These are phyloP conservation scores for Baorangia bicolor DNA, from an alignment of 768 basidiomycete species.

Conservation along the genomic window DNA sequence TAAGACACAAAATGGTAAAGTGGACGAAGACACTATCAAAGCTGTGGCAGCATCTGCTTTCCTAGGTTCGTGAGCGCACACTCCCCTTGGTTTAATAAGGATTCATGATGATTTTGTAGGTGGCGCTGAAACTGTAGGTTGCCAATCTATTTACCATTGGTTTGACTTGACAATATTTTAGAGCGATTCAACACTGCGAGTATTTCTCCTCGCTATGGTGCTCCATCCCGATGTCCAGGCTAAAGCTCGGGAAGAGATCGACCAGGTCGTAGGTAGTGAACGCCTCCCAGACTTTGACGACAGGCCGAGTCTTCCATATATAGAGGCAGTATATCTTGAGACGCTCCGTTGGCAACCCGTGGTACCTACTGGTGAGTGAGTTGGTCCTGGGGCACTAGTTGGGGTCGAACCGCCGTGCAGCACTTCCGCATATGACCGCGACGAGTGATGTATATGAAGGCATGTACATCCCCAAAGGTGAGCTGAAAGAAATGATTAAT, in stretches of 20 bases:
- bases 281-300: slow-evolving; percentile 32
- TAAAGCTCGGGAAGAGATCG: slow-evolving; percentile 34
- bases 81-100: background rate
- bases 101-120: slow-evolving; percentile 12
- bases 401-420: slow-evolving; percentile 3
- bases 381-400: background rate
- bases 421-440: slow-evolving; percentile 22
- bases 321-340: slow-evolving; percentile 33
- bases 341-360: slow-evolving; percentile 32
- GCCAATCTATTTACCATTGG: background rate
- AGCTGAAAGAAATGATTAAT: background rate
- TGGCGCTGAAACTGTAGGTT: slow-evolving; percentile 29
- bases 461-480: slow-evolving; percentile 32
- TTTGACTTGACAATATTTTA: slow-evolving; percentile 2
- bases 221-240: slow-evolving; percentile 32
- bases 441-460: slow-evolving; percentile 28
- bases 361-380: slow-evolving; percentile 26
- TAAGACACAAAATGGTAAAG: background rate
- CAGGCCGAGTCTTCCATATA: slow-evolving; percentile 28
- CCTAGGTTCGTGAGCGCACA: slow-evolving; percentile 14
- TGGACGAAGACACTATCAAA: slow-evolving; percentile 15
- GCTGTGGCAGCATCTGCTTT: slow-evolving; percentile 24
- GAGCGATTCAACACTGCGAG: slow-evolving; percentile 12
- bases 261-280: slow-evolving; percentile 29
- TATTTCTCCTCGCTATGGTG: slow-evolving; percentile 36